Evolutionary conservation across 371 early-diverging fungal genomes (phyloP).

Genomic region (Lichtheimia hyalospora): DNA sequence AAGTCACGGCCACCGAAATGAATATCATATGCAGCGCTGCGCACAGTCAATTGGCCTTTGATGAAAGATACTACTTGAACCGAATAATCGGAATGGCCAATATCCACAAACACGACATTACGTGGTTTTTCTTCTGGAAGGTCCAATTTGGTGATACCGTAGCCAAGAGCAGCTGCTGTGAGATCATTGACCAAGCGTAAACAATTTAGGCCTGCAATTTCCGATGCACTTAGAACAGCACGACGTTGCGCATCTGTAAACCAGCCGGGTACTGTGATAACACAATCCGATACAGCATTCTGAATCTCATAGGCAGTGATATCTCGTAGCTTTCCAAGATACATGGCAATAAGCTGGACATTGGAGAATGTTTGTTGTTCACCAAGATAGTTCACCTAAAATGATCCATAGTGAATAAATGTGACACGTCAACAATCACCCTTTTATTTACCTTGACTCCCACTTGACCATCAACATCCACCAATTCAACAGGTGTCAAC

Average conservation of each 20-base stretch:
- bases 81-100: conserved; percentile 92
- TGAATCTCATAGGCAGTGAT: conserved; percentile 84
- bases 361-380: conserved; percentile 78
- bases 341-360: conserved; percentile 93
- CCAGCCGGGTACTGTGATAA: conserved; percentile 94
- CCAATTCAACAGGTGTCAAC: conserved; percentile 79
- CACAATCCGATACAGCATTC: conserved; percentile 87
- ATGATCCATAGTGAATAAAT: conserved; percentile 2
- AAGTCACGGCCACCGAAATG: conserved; percentile 96
- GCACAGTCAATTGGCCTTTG: conserved; percentile 93
- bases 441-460: conserved; percentile 69
- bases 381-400: conserved; percentile 75
- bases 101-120: conserved; percentile 92
- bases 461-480: conserved; percentile 82
- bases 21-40: conserved; percentile 87
- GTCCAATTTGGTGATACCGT: conserved; percentile 97
- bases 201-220: conserved; percentile 90
- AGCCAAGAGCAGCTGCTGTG: conserved; percentile 94
- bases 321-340: conserved; percentile 88
- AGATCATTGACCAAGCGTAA: conserved; percentile 92
- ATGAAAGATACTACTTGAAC: conserved; percentile 89
- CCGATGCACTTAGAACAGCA: conserved; percentile 84
- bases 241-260: conserved; percentile 94
- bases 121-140: conserved; percentile 94
- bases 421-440: neutral